A percentile compares a stretch with the other conserved stretches of the same genome.
These are phyloP conservation scores for Carex myosuroides DNA, from an alignment of 176 grass and related monocot species.

Conservation along the genomic window DNA sequence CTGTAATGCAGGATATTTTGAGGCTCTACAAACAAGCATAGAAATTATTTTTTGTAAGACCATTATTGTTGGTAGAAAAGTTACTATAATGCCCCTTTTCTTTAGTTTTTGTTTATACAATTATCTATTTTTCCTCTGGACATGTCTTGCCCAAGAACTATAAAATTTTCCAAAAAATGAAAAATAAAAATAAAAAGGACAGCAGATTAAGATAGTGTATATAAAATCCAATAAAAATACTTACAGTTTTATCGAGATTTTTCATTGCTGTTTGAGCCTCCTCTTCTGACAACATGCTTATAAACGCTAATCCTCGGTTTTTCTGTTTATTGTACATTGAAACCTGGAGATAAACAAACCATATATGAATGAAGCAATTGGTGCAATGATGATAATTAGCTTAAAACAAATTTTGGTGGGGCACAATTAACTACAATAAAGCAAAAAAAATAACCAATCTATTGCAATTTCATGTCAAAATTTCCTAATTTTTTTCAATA, in stretches of 20 bases:
- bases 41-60: neutral
- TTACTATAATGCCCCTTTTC: neutral
- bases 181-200: neutral
- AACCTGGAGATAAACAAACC: slow-evolving; percentile 37
- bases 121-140: neutral
- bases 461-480: neutral
- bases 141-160: neutral
- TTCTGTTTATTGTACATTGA: slow-evolving; percentile 68
- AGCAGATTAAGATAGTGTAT: neutral
- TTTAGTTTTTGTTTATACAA: neutral
- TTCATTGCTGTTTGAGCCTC: slow-evolving; percentile 55
- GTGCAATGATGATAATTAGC: neutral
- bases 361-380: neutral
- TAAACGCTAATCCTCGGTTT: slow-evolving; percentile 95
- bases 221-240: slow-evolving; percentile 23
- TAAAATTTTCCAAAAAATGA: neutral
- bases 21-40: neutral
- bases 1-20: neutral
- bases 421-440: neutral
- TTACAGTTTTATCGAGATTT: slow-evolving; percentile 63
- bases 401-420: neutral
- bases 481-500: neutral
- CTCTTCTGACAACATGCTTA: slow-evolving; percentile 82
- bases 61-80: neutral
- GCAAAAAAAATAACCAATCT: neutral